Conservation (phyloP, 148 eudicot species). For the Beta vulgaris region DNA sequence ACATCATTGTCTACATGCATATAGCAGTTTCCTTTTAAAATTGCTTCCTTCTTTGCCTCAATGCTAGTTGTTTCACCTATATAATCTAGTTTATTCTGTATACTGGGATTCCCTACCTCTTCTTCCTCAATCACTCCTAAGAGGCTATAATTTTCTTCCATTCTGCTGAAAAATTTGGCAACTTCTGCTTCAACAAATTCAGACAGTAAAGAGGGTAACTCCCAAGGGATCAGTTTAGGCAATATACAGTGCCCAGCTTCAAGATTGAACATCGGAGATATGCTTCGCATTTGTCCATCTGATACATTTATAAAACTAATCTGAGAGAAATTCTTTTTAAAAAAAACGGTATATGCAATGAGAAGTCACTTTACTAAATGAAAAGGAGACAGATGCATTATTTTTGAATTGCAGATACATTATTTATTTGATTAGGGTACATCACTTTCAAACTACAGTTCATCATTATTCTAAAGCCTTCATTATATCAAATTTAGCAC, state of each 20-base stretch:
- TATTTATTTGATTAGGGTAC: not conserved
- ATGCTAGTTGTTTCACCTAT: constrained; percentile 34
- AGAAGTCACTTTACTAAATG: no score
- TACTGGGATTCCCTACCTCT: constrained; percentile 25
- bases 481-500: no score
- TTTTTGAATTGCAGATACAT: not conserved
- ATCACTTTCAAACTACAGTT: no score
- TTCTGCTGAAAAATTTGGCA: constrained; percentile 40
- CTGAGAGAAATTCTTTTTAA: constrained; percentile 4
- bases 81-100: constrained; percentile 20
- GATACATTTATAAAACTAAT: constrained; percentile 20
- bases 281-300: constrained; percentile 40
- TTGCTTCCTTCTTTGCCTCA: constrained; percentile 72
- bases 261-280: constrained; percentile 50
- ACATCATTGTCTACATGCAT: constrained; percentile 40
- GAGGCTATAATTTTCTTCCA: constrained; percentile 44
- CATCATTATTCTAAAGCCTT: no score
- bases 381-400: not conserved
- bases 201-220: constrained; percentile 63
- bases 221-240: constrained; percentile 67
- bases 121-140: constrained; percentile 42
- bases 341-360: not conserved
- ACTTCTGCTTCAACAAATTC: constrained; percentile 74
- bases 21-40: constrained; percentile 50
- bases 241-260: constrained; percentile 62